phyloP scores from a whole-genome alignment of 2,329 filamentous ascomycete species.

The Xylaria sp. region DNA sequence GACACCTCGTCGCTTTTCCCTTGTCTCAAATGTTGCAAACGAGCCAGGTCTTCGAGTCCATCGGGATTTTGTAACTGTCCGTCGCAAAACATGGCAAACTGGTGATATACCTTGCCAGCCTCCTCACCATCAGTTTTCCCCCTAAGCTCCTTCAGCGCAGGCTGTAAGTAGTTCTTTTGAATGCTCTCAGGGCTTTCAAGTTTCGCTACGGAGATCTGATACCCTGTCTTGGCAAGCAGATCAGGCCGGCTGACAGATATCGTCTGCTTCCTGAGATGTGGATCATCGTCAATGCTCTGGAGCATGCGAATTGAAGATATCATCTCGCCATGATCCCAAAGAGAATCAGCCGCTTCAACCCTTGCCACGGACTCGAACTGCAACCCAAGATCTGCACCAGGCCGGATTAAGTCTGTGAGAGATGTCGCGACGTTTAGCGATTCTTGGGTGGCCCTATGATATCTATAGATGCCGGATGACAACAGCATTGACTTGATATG shows the following conservation, averaged over 20 bases:
- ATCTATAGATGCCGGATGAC: conserved; percentile 74
- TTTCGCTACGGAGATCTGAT: conserved; percentile 85
- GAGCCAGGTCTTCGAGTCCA: conserved; percentile 78
- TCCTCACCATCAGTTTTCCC: conserved; percentile 68
- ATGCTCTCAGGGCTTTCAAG: conserved; percentile 91
- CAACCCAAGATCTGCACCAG: conserved; percentile 71
- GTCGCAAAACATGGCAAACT: conserved; percentile 95
- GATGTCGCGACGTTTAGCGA: conserved; percentile 84
- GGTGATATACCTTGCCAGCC: conserved; percentile 87
- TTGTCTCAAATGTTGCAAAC: conserved; percentile 77
- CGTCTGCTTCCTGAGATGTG: conserved; percentile 67
- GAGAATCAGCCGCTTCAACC: conserved; percentile 82
- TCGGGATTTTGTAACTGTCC: conserved; percentile 88
- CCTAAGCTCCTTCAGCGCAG: conserved; percentile 80
- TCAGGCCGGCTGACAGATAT: conserved; percentile 75
- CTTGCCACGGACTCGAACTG: conserved; percentile 76
- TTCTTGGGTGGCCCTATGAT: conserved; percentile 81
- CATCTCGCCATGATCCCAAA: conserved; percentile 95
- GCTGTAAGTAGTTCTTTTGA: conserved; percentile 81
- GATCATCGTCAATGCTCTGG: conserved; percentile 67
- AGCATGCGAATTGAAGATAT: conserved; percentile 87
- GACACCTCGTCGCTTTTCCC: conserved; percentile 80
- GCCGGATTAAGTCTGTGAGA: conserved; percentile 73
- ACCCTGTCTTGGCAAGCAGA: conserved; percentile 82
- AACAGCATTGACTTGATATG: conserved; percentile 78